phyloP scores from a whole-genome alignment of 495 filamentous ascomycete species.

The Annulohypoxylon stygium region DNA sequence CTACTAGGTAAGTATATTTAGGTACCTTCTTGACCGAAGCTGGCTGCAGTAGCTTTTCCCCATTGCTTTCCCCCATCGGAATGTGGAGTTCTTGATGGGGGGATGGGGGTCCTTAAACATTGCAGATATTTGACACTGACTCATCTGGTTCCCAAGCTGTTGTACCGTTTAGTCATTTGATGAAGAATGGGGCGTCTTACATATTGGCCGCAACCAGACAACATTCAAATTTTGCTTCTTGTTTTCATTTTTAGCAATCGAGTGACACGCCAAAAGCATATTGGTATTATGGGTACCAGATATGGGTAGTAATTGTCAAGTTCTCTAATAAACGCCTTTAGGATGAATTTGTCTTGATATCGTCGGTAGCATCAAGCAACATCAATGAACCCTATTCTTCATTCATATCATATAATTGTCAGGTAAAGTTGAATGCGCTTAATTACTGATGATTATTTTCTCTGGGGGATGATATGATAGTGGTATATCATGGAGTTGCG shows the following conservation, averaged over 20 bases:
- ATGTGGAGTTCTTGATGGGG: constrained; percentile 12
- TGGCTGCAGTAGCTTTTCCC: neutral
- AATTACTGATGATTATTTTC: neutral
- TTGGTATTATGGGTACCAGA: too few species aligned
- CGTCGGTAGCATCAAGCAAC: neutral
- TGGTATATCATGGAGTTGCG: neutral
- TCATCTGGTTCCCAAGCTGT: constrained; percentile 4
- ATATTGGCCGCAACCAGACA: neutral
- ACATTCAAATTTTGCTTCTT: neutral
- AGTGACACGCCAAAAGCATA: neutral
- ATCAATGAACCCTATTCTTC: neutral
- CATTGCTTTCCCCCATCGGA: neutral
- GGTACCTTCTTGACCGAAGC: neutral
- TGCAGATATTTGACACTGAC: neutral
- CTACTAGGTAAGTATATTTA: too few species aligned
- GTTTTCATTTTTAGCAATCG: neutral
- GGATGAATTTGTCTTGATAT: neutral
- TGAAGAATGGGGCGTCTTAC: neutral
- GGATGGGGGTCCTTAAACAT: neutral
- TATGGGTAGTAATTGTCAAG: neutral
- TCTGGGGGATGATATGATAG: neutral
- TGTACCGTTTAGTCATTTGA: neutral
- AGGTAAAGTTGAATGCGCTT: neutral
- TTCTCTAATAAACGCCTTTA: neutral
- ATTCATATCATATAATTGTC: neutral